Conservation (phyloP, 192 early-diverging fungal species). For the Backusella tuberculispora region DNA sequence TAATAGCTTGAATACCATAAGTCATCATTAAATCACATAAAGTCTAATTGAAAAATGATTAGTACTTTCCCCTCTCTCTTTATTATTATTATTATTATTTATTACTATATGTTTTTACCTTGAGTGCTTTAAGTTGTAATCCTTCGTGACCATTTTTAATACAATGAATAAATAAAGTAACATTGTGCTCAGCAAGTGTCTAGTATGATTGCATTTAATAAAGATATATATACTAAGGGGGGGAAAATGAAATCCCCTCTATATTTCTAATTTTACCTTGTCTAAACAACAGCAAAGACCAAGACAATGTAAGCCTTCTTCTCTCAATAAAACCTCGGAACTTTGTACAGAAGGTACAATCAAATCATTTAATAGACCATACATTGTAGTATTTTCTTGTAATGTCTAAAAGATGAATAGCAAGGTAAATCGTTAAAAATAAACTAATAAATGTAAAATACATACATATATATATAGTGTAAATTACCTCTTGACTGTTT, state of each 20-base stretch:
- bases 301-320: constrained; percentile 83
- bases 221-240: too few species aligned
- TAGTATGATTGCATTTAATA: constrained; percentile 3
- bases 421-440: not conserved
- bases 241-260: not conserved
- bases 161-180: constrained; percentile 72
- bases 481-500: constrained; percentile 62
- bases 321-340: constrained; percentile 67
- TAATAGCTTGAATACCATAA: constrained; percentile 51
- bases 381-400: constrained; percentile 72
- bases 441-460: too few species aligned
- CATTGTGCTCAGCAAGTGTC: constrained; percentile 72
- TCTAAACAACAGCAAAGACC: constrained; percentile 80
- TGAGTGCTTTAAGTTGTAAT: constrained; percentile 68
- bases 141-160: constrained; percentile 59
- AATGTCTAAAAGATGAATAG: constrained; percentile 43
- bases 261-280: constrained; percentile 49
- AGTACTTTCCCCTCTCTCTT: not conserved
- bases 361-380: constrained; percentile 72
- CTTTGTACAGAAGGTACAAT: constrained; percentile 75
- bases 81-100: not conserved
- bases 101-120: constrained; percentile 46
- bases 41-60: constrained; percentile 43
- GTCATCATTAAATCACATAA: constrained; percentile 66
- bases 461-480: not conserved